phyloP scores from a whole-genome alignment of 805 yeast genomes.

The Suhomyces xylopsoci region DNA sequence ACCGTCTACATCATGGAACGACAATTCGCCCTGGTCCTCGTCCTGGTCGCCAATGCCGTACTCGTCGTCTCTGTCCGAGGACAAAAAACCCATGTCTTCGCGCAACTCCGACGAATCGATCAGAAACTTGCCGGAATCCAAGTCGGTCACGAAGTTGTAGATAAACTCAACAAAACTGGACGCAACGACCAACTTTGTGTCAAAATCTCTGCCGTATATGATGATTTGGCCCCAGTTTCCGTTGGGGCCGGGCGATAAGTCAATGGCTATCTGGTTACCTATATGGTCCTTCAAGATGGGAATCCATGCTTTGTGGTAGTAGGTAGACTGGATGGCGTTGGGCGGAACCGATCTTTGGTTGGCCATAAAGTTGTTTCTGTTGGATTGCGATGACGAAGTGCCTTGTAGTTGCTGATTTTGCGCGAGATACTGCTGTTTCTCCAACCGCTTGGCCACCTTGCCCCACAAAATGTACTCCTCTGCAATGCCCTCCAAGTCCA shows the following conservation, averaged over 20 bases:
- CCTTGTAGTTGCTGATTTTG: conserved; percentile 24
- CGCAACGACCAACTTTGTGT: conserved; percentile 82
- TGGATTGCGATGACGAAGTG: conserved; percentile 13
- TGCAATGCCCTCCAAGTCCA: conserved; percentile 41
- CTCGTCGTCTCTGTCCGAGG: conserved; percentile 37
- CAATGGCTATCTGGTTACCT: conserved; percentile 91
- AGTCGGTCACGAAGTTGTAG: conserved; percentile 35
- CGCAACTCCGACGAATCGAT: conserved; percentile 32
- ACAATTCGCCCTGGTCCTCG: conserved; percentile 43
- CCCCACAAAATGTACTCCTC: conserved; percentile 43
- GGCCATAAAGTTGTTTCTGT: conserved; percentile 25
- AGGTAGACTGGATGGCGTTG: conserved; percentile 33
- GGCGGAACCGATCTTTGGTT: conserved; percentile 39
- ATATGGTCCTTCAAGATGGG: conserved; percentile 84
- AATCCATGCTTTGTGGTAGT: conserved; percentile 60
- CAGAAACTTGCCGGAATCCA: conserved; percentile 40
- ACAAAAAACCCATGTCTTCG: conserved; percentile 37
- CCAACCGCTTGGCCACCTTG: conserved; percentile 39
- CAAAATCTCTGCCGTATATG: conserved; percentile 90
- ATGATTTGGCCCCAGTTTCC: conserved; percentile 92
- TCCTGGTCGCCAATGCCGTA: conserved; percentile 45
- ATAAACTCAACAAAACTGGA: conserved; percentile 36
- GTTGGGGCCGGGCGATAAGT: conserved; percentile 60
- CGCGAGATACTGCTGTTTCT: conserved; percentile 31
- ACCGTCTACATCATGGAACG: conserved; percentile 34